phyloP scores from a whole-genome alignment of 306 rosid genomes.

The Quercus parvula region DNA sequence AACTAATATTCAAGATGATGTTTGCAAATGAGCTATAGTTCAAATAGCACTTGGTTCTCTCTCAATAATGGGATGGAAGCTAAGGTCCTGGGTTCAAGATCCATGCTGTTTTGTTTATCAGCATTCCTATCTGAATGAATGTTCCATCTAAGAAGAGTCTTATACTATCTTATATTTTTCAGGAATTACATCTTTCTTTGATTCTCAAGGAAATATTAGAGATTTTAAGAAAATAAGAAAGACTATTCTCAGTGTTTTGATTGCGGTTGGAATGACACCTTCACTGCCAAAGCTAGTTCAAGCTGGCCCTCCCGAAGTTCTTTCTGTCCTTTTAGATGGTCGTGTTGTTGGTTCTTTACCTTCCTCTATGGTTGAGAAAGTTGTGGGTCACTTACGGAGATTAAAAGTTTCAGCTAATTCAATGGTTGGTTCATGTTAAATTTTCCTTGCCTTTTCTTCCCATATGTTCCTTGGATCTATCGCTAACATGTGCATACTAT shows the following conservation, averaged over 20 bases:
- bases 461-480: conserved; percentile 21
- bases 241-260: conserved; percentile 47
- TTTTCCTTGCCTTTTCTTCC: conserved; percentile 3
- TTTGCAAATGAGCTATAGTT: too few species aligned
- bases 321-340: conserved; percentile 80
- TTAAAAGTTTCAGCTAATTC: conserved; percentile 63
- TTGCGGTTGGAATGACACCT: conserved; percentile 63
- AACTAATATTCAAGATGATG: too few species aligned
- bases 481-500: neutral
- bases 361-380: conserved; percentile 70
- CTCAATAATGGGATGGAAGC: too few species aligned
- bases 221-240: conserved; percentile 52
- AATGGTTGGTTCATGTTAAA: conserved; percentile 45
- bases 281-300: conserved; percentile 61
- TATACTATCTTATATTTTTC: conserved; percentile 19
- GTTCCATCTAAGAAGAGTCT: neutral
- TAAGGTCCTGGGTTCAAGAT: too few species aligned
- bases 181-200: conserved; percentile 84
- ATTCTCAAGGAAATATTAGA: conserved; percentile 64
- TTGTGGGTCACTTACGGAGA: conserved; percentile 68
- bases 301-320: conserved; percentile 74
- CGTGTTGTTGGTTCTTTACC: conserved; percentile 70
- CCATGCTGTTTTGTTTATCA: neutral
- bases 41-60: too few species aligned
- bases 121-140: neutral